Evolutionary conservation across 768 basidiomycete species (phyloP).

Genomic region (Zangia roseola): DNA sequence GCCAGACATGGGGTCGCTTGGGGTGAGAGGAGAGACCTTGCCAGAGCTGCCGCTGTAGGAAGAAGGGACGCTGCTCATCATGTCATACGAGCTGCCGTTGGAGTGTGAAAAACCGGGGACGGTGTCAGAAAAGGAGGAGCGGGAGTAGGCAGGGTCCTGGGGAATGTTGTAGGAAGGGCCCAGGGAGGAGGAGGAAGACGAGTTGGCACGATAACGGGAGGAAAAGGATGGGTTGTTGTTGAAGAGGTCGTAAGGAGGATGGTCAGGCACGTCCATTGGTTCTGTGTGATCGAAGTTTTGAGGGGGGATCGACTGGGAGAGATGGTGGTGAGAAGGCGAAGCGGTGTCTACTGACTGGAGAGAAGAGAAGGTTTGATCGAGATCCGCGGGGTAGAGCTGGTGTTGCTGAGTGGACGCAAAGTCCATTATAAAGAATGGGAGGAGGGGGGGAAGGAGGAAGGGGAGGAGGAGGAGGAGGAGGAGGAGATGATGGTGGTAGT

Average conservation of each 20-base stretch:
- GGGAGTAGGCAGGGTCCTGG: conserved; percentile 58
- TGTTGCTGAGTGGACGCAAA: conserved; percentile 37
- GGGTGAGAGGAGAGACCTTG: conserved; percentile 75
- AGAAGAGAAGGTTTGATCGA: conserved; percentile 56
- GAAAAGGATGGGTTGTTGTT: conserved; percentile 51
- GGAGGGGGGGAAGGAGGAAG: conserved; percentile 34
- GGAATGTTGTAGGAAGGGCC: conserved; percentile 53
- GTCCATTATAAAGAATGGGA: conserved; percentile 53
- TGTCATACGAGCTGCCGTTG: conserved; percentile 58
- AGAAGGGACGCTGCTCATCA: conserved; percentile 60
- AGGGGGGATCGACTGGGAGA: conserved; percentile 33
- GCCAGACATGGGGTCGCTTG: conserved; percentile 58
- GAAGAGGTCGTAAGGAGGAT: conserved; percentile 65
- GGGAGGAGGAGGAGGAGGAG: conserved; percentile 34
- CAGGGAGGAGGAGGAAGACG: conserved; percentile 69
- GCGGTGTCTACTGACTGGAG: conserved; percentile 39
- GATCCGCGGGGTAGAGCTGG: conserved; percentile 55
- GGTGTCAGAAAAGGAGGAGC: conserved; percentile 58
- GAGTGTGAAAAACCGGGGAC: conserved; percentile 56
- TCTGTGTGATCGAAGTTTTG: conserved; percentile 53
- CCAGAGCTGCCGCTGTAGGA: conserved; percentile 60
- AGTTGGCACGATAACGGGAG: conserved; percentile 68
- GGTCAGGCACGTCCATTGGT: conserved; percentile 54
- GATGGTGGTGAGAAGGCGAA: conserved; percentile 38
- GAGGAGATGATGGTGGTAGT: conserved; percentile 26